phyloP scores from a whole-genome alignment of 805 yeast genomes.

The Hanseniaspora pseudoguilliermondii region DNA sequence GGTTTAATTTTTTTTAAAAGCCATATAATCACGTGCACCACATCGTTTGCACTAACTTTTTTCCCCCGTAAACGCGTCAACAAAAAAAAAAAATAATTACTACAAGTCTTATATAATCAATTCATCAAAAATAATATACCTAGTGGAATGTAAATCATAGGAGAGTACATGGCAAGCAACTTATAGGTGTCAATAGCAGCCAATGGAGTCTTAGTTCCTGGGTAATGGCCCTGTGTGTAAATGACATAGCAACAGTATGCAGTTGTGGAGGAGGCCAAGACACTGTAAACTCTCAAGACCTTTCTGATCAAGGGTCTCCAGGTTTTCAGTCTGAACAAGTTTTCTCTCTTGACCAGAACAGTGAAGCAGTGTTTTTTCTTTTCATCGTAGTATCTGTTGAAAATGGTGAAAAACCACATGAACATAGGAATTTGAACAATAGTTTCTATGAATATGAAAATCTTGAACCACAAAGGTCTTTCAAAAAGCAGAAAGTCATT shows the following conservation, averaged over 20 bases:
- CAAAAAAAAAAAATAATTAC: background rate
- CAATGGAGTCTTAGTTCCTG: slow-evolving; percentile 16
- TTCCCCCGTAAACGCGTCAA: too few relatives aligned
- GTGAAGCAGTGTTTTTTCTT: slow-evolving; percentile 13
- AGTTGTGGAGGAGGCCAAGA: slow-evolving; percentile 75
- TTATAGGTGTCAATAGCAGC: slow-evolving; percentile 16
- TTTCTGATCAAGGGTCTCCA: slow-evolving; percentile 14
- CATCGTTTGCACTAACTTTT: too few relatives aligned
- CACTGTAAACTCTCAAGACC: slow-evolving; percentile 53
- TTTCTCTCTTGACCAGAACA: background rate
- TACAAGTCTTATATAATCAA: background rate
- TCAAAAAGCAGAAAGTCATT: slow-evolving; percentile 55
- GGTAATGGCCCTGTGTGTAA: slow-evolving; percentile 21
- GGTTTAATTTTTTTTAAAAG: too few relatives aligned
- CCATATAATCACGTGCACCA: too few relatives aligned
- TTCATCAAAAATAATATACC: slow-evolving; percentile 16
- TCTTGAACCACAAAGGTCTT: slow-evolving; percentile 59
- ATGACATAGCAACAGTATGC: slow-evolving; percentile 54
- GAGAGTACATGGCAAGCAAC: slow-evolving; percentile 22
- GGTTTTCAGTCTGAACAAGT: slow-evolving; percentile 9
- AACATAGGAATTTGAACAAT: slow-evolving; percentile 73
- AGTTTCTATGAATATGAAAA: slow-evolving; percentile 62
- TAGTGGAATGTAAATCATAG: slow-evolving; percentile 25
- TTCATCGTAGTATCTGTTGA: slow-evolving; percentile 11
- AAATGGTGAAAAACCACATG: slow-evolving; percentile 25